phyloP scores from a whole-genome alignment of 2,329 filamentous ascomycete species.

The Diaporthe eres region DNA sequence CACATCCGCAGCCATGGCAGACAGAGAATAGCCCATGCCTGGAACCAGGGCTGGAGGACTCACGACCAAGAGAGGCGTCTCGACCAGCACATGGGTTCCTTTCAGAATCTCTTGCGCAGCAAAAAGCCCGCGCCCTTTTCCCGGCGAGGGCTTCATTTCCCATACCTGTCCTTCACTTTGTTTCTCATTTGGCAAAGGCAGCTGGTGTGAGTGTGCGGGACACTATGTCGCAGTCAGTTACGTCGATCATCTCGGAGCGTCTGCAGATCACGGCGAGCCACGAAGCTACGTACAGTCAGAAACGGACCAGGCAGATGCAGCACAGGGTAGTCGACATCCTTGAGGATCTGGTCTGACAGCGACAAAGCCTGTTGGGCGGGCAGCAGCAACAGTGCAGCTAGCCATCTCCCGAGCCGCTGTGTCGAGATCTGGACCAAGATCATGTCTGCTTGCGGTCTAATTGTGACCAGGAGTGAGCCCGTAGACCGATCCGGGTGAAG shows the following conservation, averaged over 20 bases:
- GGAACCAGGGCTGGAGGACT: constrained; percentile 47
- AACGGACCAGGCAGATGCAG: neutral
- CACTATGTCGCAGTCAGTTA: neutral
- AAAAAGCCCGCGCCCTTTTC: constrained; percentile 58
- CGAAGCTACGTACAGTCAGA: neutral
- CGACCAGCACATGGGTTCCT: constrained; percentile 56
- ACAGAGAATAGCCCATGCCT: constrained; percentile 49
- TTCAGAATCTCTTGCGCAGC: constrained; percentile 50
- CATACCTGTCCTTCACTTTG: constrained; percentile 47
- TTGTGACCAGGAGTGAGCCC: no score
- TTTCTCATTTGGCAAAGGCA: neutral
- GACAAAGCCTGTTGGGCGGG: neutral
- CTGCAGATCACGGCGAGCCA: neutral
- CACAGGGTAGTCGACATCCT: neutral
- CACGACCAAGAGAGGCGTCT: constrained; percentile 52
- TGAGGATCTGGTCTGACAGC: neutral
- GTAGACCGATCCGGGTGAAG: neutral
- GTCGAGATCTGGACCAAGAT: neutral
- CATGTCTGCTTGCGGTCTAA: neutral
- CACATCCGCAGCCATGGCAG: constrained; percentile 51
- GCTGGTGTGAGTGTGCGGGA: neutral
- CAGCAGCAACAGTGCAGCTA: constrained; percentile 3
- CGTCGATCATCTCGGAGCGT: neutral
- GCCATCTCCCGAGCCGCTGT: neutral
- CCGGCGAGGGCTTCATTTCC: constrained; percentile 49